phyloP scores from a whole-genome alignment of 1,139 yeast species.

The Candida frijolesensis region DNA sequence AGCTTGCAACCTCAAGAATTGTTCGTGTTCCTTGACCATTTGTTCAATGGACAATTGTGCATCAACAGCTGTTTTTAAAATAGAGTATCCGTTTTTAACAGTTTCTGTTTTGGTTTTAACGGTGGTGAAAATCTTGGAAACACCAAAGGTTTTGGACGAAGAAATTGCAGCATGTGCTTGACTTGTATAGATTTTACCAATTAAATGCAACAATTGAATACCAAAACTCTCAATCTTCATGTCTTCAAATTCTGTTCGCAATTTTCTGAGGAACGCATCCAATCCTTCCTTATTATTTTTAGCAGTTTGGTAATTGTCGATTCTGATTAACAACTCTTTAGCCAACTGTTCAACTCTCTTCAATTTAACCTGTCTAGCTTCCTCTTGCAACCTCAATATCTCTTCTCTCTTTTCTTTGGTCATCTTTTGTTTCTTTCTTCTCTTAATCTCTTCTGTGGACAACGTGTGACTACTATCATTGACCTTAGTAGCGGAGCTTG shows the following conservation, averaged over 20 bases:
- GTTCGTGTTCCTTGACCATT: constrained; percentile 51
- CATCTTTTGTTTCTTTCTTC: constrained; percentile 41
- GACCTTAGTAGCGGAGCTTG: not conserved
- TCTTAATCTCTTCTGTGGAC: constrained; percentile 24
- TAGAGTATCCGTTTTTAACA: constrained; percentile 41
- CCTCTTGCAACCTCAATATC: constrained; percentile 52
- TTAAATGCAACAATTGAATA: constrained; percentile 48
- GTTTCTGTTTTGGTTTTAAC: constrained; percentile 43
- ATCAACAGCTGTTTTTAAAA: constrained; percentile 45
- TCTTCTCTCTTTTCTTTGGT: constrained; percentile 58
- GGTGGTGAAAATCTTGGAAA: constrained; percentile 54
- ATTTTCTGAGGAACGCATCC: constrained; percentile 38
- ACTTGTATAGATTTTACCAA: constrained; percentile 65
- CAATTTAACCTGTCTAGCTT: constrained; percentile 55
- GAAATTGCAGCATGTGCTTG: constrained; percentile 53
- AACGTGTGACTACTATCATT: constrained; percentile 7
- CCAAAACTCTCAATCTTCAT: constrained; percentile 52
- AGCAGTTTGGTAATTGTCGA: constrained; percentile 39
- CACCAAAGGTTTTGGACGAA: constrained; percentile 47
- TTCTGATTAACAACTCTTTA: constrained; percentile 44
- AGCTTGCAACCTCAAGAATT: constrained; percentile 31
- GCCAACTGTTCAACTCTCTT: constrained; percentile 58
- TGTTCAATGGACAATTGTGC: constrained; percentile 44
- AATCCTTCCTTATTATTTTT: constrained; percentile 33
- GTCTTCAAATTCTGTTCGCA: constrained; percentile 63